Conservation (phyloP, 1,284 basidiomycete species). For the Microbotryum intermedium region DNA sequence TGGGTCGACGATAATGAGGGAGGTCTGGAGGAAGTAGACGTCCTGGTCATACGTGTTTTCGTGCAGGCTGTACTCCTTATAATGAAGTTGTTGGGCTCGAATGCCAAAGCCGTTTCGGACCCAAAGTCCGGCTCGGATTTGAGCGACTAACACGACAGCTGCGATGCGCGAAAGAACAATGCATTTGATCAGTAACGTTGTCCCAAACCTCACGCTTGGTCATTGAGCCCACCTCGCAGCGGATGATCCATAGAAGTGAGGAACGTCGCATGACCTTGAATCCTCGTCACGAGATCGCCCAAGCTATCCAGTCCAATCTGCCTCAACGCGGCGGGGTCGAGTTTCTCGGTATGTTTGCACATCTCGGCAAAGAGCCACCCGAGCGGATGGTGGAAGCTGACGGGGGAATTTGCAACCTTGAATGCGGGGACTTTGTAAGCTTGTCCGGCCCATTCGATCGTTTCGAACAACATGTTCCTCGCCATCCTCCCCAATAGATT, state of each 20-base stretch:
- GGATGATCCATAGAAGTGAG: slow-evolving; percentile 75
- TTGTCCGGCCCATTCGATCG: slow-evolving; percentile 55
- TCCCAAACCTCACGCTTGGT: slow-evolving; percentile 1
- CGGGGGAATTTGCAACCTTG: slow-evolving; percentile 66
- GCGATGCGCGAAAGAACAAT: neutral
- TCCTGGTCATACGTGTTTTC: slow-evolving; percentile 97
- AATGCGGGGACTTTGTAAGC: slow-evolving; percentile 60
- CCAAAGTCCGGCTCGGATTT: slow-evolving; percentile 92
- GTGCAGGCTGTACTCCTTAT: slow-evolving; percentile 88
- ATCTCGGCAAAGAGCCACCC: slow-evolving; percentile 89
- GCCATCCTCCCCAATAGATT: slow-evolving; percentile 65
- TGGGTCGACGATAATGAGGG: slow-evolving; percentile 69
- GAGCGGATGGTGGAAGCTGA: slow-evolving; percentile 90
- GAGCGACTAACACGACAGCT: slow-evolving; percentile 78
- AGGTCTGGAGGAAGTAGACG: slow-evolving; percentile 77
- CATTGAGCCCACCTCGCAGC: slow-evolving; percentile 55
- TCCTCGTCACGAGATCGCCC: neutral
- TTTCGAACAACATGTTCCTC: slow-evolving; percentile 52
- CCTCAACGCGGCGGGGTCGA: slow-evolving; percentile 49
- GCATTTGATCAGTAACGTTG: slow-evolving; percentile 1
- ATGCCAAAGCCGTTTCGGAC: slow-evolving; percentile 95
- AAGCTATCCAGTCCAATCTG: slow-evolving; percentile 7
- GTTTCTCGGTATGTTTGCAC: slow-evolving; percentile 48
- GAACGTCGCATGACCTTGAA: slow-evolving; percentile 35
- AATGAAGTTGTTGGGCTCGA: slow-evolving; percentile 90